These are phyloP conservation scores for Trichoderma aggressivum DNA, from an alignment of 2,329 filamentous ascomycete genomes.

Conservation along the genomic window DNA sequence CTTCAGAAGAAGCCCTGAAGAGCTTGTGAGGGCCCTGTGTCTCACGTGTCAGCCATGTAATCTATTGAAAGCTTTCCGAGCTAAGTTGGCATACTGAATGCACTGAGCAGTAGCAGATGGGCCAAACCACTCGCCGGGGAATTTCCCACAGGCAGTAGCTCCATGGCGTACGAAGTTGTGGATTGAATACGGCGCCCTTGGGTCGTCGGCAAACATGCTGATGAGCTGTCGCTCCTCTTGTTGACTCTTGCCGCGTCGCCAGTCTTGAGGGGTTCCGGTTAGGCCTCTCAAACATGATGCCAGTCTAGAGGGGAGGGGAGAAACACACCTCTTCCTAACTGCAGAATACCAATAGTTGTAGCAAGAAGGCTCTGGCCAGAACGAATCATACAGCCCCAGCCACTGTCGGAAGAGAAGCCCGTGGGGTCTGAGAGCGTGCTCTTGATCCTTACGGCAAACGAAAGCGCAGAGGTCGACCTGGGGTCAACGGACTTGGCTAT, in stretches of 20 bases:
- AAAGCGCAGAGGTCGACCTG: slow-evolving; percentile 67
- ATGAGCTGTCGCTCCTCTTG: slow-evolving; percentile 68
- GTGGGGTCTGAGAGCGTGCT: slow-evolving; percentile 73
- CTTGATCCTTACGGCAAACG: slow-evolving; percentile 78
- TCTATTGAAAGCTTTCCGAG: background rate
- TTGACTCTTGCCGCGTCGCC: slow-evolving; percentile 62
- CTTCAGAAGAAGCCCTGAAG: slow-evolving; percentile 61
- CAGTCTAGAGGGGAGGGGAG: background rate
- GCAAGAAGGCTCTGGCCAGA: slow-evolving; percentile 91
- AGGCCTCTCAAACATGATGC: background rate
- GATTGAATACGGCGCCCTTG: slow-evolving; percentile 84
- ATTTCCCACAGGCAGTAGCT: slow-evolving; percentile 82
- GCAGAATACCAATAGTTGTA: slow-evolving; percentile 71
- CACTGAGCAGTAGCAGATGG: slow-evolving; percentile 94
- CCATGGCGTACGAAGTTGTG: slow-evolving; percentile 92
- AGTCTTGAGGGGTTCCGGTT: slow-evolving; percentile 48
- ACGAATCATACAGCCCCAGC: slow-evolving; percentile 98
- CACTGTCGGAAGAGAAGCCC: slow-evolving; percentile 88
- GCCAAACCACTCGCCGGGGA: slow-evolving; percentile 97
- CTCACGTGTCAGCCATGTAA: background rate
- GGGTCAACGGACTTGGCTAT: slow-evolving; percentile 79
- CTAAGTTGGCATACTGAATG: slow-evolving; percentile 68
- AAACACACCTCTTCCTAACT: slow-evolving; percentile 72
- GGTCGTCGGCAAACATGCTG: slow-evolving; percentile 81
- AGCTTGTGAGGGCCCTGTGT: slow-evolving; percentile 72